Evolutionary conservation across 2,329 filamentous ascomycete species (phyloP).

Genomic region (Aspergillus sp.): DNA sequence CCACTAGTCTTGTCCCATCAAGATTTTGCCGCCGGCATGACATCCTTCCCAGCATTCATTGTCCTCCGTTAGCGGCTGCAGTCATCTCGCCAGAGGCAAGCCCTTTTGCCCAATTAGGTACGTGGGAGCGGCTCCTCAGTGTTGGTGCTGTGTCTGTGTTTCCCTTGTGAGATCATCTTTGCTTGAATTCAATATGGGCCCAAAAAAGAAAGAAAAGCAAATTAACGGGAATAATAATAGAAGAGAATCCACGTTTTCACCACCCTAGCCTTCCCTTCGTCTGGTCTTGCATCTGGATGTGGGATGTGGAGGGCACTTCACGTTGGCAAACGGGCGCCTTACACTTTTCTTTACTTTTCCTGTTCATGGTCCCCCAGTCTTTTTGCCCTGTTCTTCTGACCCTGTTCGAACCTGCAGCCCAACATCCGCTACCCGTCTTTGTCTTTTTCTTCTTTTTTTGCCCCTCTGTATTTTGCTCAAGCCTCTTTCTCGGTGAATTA

Average conservation of each 20-base stretch:
- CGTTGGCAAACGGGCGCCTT: slow-evolving; percentile 18
- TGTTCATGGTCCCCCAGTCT: background rate
- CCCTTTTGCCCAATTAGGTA: slow-evolving; percentile 20
- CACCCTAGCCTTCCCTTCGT: slow-evolving; percentile 7
- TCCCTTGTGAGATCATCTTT: slow-evolving; percentile 7
- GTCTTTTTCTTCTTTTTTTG: background rate
- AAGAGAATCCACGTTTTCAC: slow-evolving; percentile 13
- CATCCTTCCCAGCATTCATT: slow-evolving; percentile 23
- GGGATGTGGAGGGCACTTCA: slow-evolving; percentile 16
- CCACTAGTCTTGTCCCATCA: slow-evolving; percentile 17
- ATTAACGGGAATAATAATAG: slow-evolving; percentile 7
- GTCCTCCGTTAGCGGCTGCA: slow-evolving; percentile 24
- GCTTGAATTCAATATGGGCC: slow-evolving; percentile 1
- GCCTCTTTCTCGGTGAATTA: slow-evolving; percentile 3
- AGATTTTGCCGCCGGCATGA: slow-evolving; percentile 26
- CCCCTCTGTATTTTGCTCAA: background rate
- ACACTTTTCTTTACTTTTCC: slow-evolving; percentile 14
- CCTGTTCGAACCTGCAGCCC: slow-evolving; percentile 16
- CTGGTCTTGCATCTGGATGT: slow-evolving; percentile 12
- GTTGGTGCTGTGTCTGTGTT: slow-evolving; percentile 6
- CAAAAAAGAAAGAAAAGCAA: slow-evolving; percentile 2
- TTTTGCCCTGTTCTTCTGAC: slow-evolving; percentile 9
- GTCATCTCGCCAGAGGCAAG: slow-evolving; percentile 19
- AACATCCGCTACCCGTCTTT: slow-evolving; percentile 10
- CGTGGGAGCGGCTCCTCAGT: slow-evolving; percentile 15